Percentiles rank a stretch among this genome's conserved stretches.
Evolutionary conservation across 768 basidiomycete species (phyloP).

Genomic region (Coprinopsis sp.): DNA sequence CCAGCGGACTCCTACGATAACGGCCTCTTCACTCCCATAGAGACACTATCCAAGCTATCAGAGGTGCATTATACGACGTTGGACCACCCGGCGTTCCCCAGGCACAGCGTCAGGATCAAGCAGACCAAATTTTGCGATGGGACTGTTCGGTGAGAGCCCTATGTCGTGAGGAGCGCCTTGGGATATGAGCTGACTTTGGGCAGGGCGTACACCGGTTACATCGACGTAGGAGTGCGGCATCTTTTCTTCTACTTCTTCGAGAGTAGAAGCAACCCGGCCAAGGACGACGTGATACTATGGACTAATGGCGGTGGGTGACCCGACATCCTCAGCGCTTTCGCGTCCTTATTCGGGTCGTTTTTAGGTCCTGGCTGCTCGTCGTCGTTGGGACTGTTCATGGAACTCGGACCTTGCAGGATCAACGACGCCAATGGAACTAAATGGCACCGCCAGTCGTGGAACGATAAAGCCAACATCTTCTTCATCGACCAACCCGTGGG

Average conservation of each 20-base stretch:
- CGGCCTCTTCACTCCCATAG: slow-evolving; percentile 11
- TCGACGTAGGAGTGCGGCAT: slow-evolving; percentile 59
- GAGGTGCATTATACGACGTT: slow-evolving; percentile 18
- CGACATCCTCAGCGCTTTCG: not conserved
- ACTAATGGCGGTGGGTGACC: slow-evolving; percentile 8
- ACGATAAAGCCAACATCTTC: slow-evolving; percentile 58
- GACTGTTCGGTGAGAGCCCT: slow-evolving; percentile 42
- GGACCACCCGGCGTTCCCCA: slow-evolving; percentile 46
- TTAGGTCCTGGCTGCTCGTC: slow-evolving; percentile 39
- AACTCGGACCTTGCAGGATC: slow-evolving; percentile 71
- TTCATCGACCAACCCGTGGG: slow-evolving; percentile 62
- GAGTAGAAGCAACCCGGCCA: slow-evolving; percentile 55
- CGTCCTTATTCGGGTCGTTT: not conserved
- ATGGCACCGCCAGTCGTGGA: slow-evolving; percentile 63
- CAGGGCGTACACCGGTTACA: slow-evolving; percentile 65
- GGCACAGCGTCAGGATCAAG: slow-evolving; percentile 52
- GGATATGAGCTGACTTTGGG: too few species aligned
- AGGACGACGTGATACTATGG: slow-evolving; percentile 43
- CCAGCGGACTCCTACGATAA: too few species aligned
- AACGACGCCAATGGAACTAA: slow-evolving; percentile 43
- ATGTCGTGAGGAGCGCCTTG: too few species aligned
- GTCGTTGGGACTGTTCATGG: slow-evolving; percentile 67
- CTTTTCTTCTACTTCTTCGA: slow-evolving; percentile 81
- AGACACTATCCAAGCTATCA: slow-evolving; percentile 7
- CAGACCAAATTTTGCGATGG: slow-evolving; percentile 55